These are phyloP conservation scores for Ustulina deusta DNA, from an alignment of 2,329 filamentous ascomycete species.

Conservation along the genomic window DNA sequence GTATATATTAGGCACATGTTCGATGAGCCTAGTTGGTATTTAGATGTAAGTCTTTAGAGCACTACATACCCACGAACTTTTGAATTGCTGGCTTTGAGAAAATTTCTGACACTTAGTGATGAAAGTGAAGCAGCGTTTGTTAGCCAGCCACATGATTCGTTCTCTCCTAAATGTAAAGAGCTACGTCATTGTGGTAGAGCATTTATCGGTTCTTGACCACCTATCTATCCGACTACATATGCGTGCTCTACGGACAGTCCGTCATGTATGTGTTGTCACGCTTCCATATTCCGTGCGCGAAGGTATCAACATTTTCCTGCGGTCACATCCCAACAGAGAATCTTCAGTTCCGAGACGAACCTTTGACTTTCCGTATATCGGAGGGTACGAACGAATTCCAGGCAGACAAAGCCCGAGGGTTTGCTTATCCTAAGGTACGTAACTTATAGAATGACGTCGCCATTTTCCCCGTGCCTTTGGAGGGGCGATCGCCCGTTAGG, in stretches of 20 bases:
- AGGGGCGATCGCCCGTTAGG: no score
- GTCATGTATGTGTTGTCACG: conserved; percentile 75
- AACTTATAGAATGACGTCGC: not conserved
- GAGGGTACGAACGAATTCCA: conserved; percentile 36
- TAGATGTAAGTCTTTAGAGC: conserved; percentile 79
- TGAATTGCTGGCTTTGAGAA: not conserved
- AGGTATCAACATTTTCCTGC: conserved; percentile 38
- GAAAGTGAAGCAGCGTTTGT: conserved; percentile 81
- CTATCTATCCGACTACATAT: conserved; percentile 99
- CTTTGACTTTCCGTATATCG: conserved; percentile 36
- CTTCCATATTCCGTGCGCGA: conserved; percentile 81
- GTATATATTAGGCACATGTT: no score
- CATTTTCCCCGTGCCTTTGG: not conserved
- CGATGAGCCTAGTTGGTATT: no score
- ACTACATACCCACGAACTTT: not conserved
- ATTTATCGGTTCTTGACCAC: conserved; percentile 96
- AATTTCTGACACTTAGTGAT: conserved; percentile 15
- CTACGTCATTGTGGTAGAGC: conserved; percentile 98
- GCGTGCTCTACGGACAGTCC: conserved; percentile 94
- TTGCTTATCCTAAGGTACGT: conserved; percentile 51
- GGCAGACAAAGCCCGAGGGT: conserved; percentile 34
- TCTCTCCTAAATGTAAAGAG: conserved; percentile 88
- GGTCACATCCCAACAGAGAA: conserved; percentile 39
- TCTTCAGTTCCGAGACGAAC: conserved; percentile 39
- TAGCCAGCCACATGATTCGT: conserved; percentile 91